These are phyloP conservation scores for Yamadazyma oceani DNA, from an alignment of 1,139 yeast genomes.

Conservation along the genomic window DNA sequence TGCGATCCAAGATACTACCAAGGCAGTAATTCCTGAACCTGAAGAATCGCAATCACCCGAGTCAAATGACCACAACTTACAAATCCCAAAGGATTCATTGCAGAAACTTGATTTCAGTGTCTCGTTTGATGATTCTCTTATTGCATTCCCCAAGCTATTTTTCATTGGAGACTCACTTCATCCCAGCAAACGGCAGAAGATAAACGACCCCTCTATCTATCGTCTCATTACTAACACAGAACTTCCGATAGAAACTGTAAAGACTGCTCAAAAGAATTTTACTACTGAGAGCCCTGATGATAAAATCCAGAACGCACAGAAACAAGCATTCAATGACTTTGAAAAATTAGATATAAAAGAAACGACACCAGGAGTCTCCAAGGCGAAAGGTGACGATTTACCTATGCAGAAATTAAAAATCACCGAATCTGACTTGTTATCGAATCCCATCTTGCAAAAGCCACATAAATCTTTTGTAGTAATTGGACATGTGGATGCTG, in stretches of 20 bases:
- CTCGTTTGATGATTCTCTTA: conserved; percentile 8
- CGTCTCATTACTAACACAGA: conserved; percentile 45
- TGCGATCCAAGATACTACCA: no score
- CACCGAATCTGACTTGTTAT: conserved; percentile 39
- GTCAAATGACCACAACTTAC: not conserved
- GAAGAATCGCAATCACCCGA: not conserved
- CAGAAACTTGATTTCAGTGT: conserved; percentile 1
- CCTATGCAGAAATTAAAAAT: conserved; percentile 27
- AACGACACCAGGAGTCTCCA: no score
- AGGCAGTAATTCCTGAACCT: not conserved
- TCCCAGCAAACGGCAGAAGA: conserved; percentile 10
- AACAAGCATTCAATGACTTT: conserved; percentile 45
- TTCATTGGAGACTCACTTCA: conserved; percentile 4
- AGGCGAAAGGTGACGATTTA: no score
- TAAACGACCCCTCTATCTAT: conserved; percentile 19
- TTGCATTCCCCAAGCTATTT: conserved; percentile 7
- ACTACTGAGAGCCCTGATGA: conserved; percentile 84
- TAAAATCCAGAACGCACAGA: conserved; percentile 60
- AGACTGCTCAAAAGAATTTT: conserved; percentile 57
- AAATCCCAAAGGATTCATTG: not conserved
- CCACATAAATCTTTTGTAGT: conserved; percentile 80
- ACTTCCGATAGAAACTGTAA: conserved; percentile 44
- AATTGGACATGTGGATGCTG: conserved; percentile 97
- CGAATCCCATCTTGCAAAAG: conserved; percentile 39
- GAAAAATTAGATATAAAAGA: conserved; percentile 24